A percentile compares a stretch with the other conserved stretches of the same genome.
These are phyloP conservation scores for Hygrocybe punicea DNA, from an alignment of 768 basidiomycete species.

Conservation along the genomic window DNA sequence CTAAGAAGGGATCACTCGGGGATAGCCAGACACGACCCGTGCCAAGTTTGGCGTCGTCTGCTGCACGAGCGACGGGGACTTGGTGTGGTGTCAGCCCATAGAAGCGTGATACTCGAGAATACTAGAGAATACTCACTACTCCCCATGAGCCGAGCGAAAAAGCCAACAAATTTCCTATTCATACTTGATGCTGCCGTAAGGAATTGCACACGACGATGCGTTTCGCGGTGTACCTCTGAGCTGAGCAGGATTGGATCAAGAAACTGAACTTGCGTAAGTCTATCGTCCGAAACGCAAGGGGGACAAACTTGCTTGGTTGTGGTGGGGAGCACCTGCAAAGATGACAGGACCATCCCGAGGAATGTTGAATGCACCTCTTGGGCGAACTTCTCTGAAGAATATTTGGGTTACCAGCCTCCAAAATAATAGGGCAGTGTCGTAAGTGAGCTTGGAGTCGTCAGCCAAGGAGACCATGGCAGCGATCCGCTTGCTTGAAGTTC, in stretches of 20 bases:
- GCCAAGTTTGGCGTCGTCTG: slow-evolving; percentile 77
- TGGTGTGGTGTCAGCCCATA: slow-evolving; percentile 11
- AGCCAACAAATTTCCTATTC: slow-evolving; percentile 73
- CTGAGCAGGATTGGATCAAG: slow-evolving; percentile 85
- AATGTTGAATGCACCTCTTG: slow-evolving; percentile 92
- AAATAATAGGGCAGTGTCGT: slow-evolving; percentile 78
- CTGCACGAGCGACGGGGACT: slow-evolving; percentile 94
- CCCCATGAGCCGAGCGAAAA: slow-evolving; percentile 77
- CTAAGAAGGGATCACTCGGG: slow-evolving; percentile 70
- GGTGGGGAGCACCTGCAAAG: slow-evolving; percentile 89
- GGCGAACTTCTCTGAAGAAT: slow-evolving; percentile 95
- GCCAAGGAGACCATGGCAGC: slow-evolving; percentile 9
- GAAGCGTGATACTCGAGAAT: neutral
- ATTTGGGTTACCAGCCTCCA: slow-evolving; percentile 85
- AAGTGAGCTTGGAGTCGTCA: slow-evolving; percentile 27
- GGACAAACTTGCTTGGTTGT: slow-evolving; percentile 65
- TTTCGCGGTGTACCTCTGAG: slow-evolving; percentile 83
- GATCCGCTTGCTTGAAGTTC: neutral
- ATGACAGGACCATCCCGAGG: slow-evolving; percentile 88
- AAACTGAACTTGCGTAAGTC: slow-evolving; percentile 53
- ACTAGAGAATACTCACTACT: slow-evolving; percentile 58
- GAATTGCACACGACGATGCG: slow-evolving; percentile 76
- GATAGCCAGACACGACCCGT: slow-evolving; percentile 70
- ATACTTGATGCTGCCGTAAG: slow-evolving; percentile 88
- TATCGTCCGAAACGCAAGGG: slow-evolving; percentile 6